Evolutionary conservation across 2,329 filamentous ascomycete genomes (phyloP), one percentile per base, ranked within the genome.

Genomic region (Apiospora koreana): DNA sequence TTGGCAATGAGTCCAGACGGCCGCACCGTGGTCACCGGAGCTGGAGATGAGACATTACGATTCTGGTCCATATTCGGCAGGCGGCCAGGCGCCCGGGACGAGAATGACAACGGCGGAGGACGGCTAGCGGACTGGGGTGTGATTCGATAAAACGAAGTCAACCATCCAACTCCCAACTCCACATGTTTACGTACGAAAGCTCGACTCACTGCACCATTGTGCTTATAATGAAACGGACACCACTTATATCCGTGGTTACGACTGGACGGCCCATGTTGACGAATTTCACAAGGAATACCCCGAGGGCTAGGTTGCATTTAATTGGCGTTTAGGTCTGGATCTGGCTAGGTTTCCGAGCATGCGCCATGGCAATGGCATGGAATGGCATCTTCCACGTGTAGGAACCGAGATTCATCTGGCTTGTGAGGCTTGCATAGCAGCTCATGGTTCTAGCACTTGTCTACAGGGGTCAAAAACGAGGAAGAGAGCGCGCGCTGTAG

Each of bases 41-140:
- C 96, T 4, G 96, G 96, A 21, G 96, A 99, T 75, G 96, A 99
- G 83, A 99, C 96, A 0, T 82, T 99, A 67, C 87, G 96, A 58
- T 99, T 99, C 83, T 99, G 96, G 96, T 96, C 96, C 71, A 92
- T 96, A 2, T 99, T 99, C 83, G 94, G 93, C 71, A 92, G 92
- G 78, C 92, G 94, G 77, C 91, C 93, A 38, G 91, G 92, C 35
- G 86, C 89, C 71, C 87, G 91, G 72, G 91, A 92, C 71, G 91
- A 92, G 58, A 90, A 91, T 74, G 88, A 91, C 70, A 83, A 81
- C 50, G 84, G 87, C 16, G 85, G 85, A 58, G 85, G 91, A 67
- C 87, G 88, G 74, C 85, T 96, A 70, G 89, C 91, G 54, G 93
- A 94, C 79, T 96, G 93, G 93, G 92, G 92, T 67, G 91, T 95